Evolutionary conservation across 78 protist species (phyloP).

Genomic region (Dictyostelium intermedium): DNA sequence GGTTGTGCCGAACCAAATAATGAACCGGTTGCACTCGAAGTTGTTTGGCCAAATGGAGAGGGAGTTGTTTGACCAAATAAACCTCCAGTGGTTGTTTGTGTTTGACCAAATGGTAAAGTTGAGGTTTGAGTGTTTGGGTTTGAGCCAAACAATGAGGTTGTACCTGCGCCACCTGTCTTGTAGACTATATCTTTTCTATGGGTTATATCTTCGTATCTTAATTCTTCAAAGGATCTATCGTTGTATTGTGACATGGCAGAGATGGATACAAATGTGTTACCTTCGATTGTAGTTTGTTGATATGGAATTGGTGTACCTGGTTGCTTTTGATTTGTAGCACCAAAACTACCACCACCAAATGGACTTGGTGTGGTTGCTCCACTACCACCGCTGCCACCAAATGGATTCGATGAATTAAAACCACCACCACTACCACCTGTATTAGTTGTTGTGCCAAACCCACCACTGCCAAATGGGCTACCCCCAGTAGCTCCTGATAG

Average conservation of each 20-base stretch:
- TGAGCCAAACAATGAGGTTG: not conserved
- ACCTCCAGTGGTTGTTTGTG: not conserved
- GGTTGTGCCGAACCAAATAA: not conserved
- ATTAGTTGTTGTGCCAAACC: not conserved
- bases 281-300: not conserved
- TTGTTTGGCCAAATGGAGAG: not conserved
- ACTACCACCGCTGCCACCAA: not conserved
- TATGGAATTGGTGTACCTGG: not conserved
- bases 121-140: not conserved
- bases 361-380: not conserved
- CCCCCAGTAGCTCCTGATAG: constrained; percentile 30
- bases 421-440: not conserved
- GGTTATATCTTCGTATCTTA: constrained; percentile 51
- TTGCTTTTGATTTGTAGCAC: not conserved
- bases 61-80: not conserved
- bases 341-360: constrained; percentile 4
- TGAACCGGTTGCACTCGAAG: not conserved
- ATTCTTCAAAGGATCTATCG: constrained; percentile 50
- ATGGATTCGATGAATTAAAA: not conserved
- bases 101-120: constrained; percentile 41
- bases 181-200: constrained; percentile 17
- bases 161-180: not conserved
- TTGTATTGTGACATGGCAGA: constrained; percentile 54
- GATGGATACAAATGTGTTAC: constrained; percentile 13
- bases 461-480: not conserved